Percentiles rank a stretch among this genome's conserved stretches.
Evolutionary conservation across 352 stramenopile genomes (phyloP).

Genomic region (Globisporangium camurandrum): DNA sequence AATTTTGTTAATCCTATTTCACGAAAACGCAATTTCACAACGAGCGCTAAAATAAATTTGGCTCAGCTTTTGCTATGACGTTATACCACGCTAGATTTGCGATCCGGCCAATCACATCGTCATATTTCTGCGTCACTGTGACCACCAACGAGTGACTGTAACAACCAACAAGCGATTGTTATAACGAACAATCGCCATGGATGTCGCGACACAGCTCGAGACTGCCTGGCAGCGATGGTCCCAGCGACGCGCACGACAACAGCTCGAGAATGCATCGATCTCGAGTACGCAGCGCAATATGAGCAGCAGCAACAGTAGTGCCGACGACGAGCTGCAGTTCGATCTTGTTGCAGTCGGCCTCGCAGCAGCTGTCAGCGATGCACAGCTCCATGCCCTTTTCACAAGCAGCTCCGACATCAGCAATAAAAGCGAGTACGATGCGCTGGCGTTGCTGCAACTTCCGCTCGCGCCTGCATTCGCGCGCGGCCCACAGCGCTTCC

Average conservation of each 20-base stretch:
- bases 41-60: no score
- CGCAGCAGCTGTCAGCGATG: constrained; percentile 10
- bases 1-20: no score
- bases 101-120: no score
- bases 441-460: constrained; percentile 31
- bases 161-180: no score
- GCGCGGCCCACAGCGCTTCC: constrained; percentile 15
- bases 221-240: constrained; percentile 13
- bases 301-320: no score
- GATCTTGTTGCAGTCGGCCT: constrained; percentile 41
- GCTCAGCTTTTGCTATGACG: no score
- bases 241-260: not conserved
- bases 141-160: not conserved
- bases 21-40: no score
- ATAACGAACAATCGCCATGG: not conserved
- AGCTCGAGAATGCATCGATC: not conserved
- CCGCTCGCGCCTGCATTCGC: constrained; percentile 20
- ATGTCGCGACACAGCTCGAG: constrained; percentile 11
- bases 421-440: not conserved
- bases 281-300: constrained; percentile 1
- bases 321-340: constrained; percentile 39
- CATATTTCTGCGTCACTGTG: no score
- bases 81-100: no score
- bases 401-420: not conserved
- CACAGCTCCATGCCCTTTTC: constrained; percentile 23